Evolutionary conservation across 805 yeast species (phyloP).

Genomic region (Komagataella ulmi): DNA sequence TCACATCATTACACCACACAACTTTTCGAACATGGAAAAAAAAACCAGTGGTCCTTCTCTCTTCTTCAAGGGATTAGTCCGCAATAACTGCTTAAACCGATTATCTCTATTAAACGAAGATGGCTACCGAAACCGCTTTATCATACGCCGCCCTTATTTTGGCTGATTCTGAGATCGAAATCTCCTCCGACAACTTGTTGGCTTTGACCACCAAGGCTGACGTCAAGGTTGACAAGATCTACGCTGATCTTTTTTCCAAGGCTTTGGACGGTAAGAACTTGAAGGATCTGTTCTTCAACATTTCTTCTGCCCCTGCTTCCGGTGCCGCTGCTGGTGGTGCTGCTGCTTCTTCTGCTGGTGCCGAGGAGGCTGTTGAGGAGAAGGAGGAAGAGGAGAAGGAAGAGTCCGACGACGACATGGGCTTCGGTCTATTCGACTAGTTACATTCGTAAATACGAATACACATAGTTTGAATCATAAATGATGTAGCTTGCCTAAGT

Average conservation of each 20-base stretch:
- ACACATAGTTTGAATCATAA: neutral
- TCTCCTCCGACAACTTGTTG: slow-evolving; percentile 70
- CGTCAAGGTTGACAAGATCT: slow-evolving; percentile 61
- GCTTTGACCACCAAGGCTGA: slow-evolving; percentile 67
- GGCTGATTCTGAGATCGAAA: slow-evolving; percentile 93
- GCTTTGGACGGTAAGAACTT: slow-evolving; percentile 73
- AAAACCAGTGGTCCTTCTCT: neutral
- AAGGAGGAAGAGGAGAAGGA: slow-evolving; percentile 50
- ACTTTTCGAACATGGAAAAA: neutral
- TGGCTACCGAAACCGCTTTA: slow-evolving; percentile 86
- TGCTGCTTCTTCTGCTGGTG: slow-evolving; percentile 31
- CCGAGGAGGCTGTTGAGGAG: slow-evolving; percentile 34
- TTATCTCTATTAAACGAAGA: slow-evolving; percentile 13
- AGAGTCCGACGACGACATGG: slow-evolving; percentile 78
- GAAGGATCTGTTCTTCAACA: slow-evolving; percentile 50
- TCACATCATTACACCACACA: neutral
- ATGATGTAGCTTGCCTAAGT: slow-evolving; percentile 2
- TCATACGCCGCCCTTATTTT: slow-evolving; percentile 97
- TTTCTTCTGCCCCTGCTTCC: slow-evolving; percentile 36
- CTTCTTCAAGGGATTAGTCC: neutral
- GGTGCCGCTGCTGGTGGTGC: slow-evolving; percentile 35
- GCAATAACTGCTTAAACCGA: neutral
- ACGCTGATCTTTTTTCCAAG: slow-evolving; percentile 76
- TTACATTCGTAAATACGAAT: slow-evolving; percentile 8
- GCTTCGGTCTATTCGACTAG: slow-evolving; percentile 86